Base-by-base conservation (phyloP, 331 rosid species). In the Rhamnella rubrinervis region DNA sequence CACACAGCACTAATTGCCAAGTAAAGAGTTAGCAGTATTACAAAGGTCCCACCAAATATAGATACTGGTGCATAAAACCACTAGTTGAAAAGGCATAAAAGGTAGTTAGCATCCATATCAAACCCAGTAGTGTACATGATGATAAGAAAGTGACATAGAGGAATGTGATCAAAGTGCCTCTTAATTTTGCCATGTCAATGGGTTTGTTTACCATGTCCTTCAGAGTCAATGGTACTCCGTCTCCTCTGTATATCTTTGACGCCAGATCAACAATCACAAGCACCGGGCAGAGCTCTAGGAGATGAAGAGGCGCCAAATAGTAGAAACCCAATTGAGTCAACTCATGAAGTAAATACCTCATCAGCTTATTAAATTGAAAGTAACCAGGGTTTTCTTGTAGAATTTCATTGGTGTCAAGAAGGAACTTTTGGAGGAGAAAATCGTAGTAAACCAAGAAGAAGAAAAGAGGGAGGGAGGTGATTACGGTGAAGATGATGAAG, bases 1-100 rank as follows among this genome's bases (percentile, higher is more conserved):
- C 96, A 85, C 46, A 76, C 63, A 57, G 77, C 77, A 74, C 85
- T 83, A 87, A 84, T 83, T 71, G 82, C 85, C 56, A 72, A 73
- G 76, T 83, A 81, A 65, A 68, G 58, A 44, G 9, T 66, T 53
- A 85, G 67, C 72, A 83, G 17, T 59, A 56, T 75, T 39, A 38
- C 50, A 39, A 76, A 8, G 5, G 71, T 59, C 8, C 70, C 2
- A 62, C 49, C 18, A 52, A 65, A 68, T n/a, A n/a, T n/a, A n/a
- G n/a, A n/a, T 55, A 83, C 14, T 14, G 61, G 19, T 9, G 61
- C 46, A 61, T 51, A 0, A 40, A 52, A 14, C 52, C 11, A 20
- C 49, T 4, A 2, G 3, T 2, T 17, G 51, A 60, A 74, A 46
- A 25, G 5, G 70, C 61, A 40, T 8, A 10, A 65, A 52, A 77